Evolutionary conservation across 176 grass and related monocot genomes (phyloP), one percentile per base, ranked within the genome.

Genomic region (Cocos nucifera): DNA sequence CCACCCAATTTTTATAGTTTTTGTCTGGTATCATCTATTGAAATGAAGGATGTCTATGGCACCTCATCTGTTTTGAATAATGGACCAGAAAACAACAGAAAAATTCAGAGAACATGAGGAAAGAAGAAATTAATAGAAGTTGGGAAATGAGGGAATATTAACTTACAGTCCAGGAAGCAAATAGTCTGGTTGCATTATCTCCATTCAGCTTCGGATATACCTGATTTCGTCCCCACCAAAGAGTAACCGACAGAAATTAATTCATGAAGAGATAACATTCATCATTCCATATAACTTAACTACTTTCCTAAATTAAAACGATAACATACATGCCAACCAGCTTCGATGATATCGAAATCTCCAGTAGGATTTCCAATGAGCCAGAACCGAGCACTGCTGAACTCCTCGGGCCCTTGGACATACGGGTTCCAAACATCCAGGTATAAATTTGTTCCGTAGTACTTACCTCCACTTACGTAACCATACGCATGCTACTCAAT

Each of bases 331-430:
- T 59, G 57, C 57, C 57, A 59, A 30, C 57, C 57, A 22, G 24
- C 57, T 59, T 59, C 57, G 28, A 59, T 59, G 57, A 15, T 59
- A 25, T 59, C 25, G 23, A 29, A 16, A 17, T 59, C 57, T 25
- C 28, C 57, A 4, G 21, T 25, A 25, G 21, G 21, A 21, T 21
- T 21, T 3, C 57, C 57, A 5, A 59, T 2, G 25, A 59, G 26
- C 57, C 57, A 59, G 23, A 59, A 24, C 57, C 17, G 23, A 59
- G 57, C 21, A 21, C 21, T 21, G 19, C 57, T 59, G 57, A 59
- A 59, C 57, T 59, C 57, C 15, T 28, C 17, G 17, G 23, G 23
- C 28, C 17, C 24, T 25, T 59, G 57, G 17, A 30, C 28, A 9
- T 30, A 27, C 25, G 57, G 57, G 24, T 59, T 22, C 57, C 57